phyloP scores from a whole-genome alignment of 805 yeast genomes.

The Grigorovia yakushimaensis region DNA sequence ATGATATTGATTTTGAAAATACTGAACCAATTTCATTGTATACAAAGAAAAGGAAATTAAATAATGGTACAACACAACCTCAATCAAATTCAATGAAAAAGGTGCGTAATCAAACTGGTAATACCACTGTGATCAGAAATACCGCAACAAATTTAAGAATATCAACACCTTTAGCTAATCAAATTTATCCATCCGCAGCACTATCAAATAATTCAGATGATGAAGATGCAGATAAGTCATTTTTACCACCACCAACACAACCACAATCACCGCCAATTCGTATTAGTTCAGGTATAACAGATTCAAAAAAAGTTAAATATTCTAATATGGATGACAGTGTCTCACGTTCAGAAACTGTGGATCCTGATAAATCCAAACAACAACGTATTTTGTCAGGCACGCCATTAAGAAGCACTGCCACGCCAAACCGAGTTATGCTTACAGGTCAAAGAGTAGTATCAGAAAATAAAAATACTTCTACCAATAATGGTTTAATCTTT shows the following conservation, averaged over 20 bases:
- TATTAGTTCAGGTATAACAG: slow-evolving; percentile 29
- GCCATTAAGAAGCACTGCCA: slow-evolving; percentile 19
- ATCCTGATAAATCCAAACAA: slow-evolving; percentile 30
- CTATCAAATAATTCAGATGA: slow-evolving; percentile 25
- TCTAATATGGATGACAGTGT: slow-evolving; percentile 29
- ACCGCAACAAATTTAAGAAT: slow-evolving; percentile 19
- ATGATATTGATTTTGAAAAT: slow-evolving; percentile 30
- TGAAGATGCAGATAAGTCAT: slow-evolving; percentile 27
- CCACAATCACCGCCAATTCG: slow-evolving; percentile 32
- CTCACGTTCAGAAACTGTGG: slow-evolving; percentile 30
- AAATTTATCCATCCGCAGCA: slow-evolving; percentile 27
- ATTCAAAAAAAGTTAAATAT: slow-evolving; percentile 24
- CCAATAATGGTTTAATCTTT: slow-evolving; percentile 11
- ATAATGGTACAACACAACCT: slow-evolving; percentile 8
- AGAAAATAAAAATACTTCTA: slow-evolving; percentile 12
- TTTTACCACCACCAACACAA: slow-evolving; percentile 30
- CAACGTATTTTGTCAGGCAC: slow-evolving; percentile 27
- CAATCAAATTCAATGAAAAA: slow-evolving; percentile 15
- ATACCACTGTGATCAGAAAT: slow-evolving; percentile 5
- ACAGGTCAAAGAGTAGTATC: slow-evolving; percentile 22
- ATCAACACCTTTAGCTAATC: slow-evolving; percentile 34
- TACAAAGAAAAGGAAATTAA: slow-evolving; percentile 19
- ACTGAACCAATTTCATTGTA: slow-evolving; percentile 19
- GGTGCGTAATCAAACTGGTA: slow-evolving; percentile 11
- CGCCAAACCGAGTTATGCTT: slow-evolving; percentile 21